Conservation (phyloP, 2,329 filamentous ascomycete genomes). For the Colletotrichum chlorophyti region DNA sequence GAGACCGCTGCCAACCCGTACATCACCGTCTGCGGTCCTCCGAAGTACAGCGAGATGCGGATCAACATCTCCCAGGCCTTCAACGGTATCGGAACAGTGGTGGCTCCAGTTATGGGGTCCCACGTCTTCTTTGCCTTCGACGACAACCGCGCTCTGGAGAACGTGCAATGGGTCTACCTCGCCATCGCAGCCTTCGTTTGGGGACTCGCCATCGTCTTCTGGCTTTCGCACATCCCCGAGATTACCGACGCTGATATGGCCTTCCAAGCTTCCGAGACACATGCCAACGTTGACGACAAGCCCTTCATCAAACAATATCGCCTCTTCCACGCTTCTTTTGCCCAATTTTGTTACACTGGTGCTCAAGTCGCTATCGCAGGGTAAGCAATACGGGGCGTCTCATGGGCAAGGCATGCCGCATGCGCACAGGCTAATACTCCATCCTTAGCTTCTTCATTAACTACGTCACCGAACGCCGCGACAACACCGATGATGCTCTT, state of each 20-base stretch:
- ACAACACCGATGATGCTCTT: constrained; percentile 53
- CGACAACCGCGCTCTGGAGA: constrained; percentile 58
- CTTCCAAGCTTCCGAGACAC: constrained; percentile 61
- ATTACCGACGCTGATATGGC: constrained; percentile 73
- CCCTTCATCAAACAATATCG: constrained; percentile 74
- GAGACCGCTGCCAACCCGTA: constrained; percentile 82
- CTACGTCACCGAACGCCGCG: constrained; percentile 64
- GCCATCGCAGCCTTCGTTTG: constrained; percentile 76
- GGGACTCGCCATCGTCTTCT: constrained; percentile 70
- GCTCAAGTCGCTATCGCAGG: constrained; percentile 73
- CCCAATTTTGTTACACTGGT: constrained; percentile 81
- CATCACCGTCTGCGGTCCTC: constrained; percentile 55
- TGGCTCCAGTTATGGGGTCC: constrained; percentile 75
- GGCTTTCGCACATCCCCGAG: constrained; percentile 72
- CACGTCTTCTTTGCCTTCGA: constrained; percentile 69
- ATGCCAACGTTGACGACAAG: constrained; percentile 47
- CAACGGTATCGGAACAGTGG: constrained; percentile 59
- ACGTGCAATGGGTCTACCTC: constrained; percentile 81
- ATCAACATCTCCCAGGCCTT: constrained; percentile 62
- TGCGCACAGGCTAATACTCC: constrained; percentile 79
- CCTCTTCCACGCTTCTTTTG: constrained; percentile 77
- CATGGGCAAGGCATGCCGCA: constrained; percentile 51
- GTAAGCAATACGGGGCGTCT: constrained; percentile 49
- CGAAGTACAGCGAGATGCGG: constrained; percentile 58
- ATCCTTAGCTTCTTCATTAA: constrained; percentile 77